Evolutionary conservation across 306 rosid species (phyloP), one percentile per base, ranked within the genome.

Genomic region (Gillenia trifoliata): DNA sequence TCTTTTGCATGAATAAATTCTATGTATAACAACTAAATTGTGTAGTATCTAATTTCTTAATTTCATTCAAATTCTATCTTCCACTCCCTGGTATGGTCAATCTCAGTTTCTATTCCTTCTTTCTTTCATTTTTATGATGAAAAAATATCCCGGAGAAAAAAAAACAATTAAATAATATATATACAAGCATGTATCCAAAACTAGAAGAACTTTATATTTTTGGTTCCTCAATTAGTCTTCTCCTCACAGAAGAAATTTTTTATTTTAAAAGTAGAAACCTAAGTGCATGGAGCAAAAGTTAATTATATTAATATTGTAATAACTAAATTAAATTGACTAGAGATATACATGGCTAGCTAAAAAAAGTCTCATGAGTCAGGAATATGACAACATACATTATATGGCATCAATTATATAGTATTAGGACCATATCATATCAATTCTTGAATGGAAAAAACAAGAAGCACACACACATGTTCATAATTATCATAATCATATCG

Each of bases 331-430:
- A 47, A 47, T 47, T 47, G 52, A 26, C 60, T 13, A 59, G 19
- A 59, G 31, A 60, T 15, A 60, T 12, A 60, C 9, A 56, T 9
- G 30, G 62, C 62, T 11, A 23, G 7, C 5, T 4, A 23, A 56
- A 47, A 45, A 47, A 15, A 22, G n/a, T 6, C 55, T 55, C 60
- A 2, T 0, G 60, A 55, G 15, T 9, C 12, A 11, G 64, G 33
- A 54, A 33, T 9, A 70, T 52, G 64, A 11, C 8, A 52, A 52
- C 74, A 19, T 54, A n/a, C 38, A 30, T 17, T 52, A 6, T 0
- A 70, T 30, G 74, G 74, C 74, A 30, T 70, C 47, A n/a, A 31
- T 70, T 70, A 19, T 52, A 31, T 70, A 31, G 13, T 19, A 54
- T n/a, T 2, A 11, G 29, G 20, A 1, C 20, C 64, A 59, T n/a